Conservation (phyloP, 768 basidiomycete species). For the Kwoniella newhampshirensis region DNA sequence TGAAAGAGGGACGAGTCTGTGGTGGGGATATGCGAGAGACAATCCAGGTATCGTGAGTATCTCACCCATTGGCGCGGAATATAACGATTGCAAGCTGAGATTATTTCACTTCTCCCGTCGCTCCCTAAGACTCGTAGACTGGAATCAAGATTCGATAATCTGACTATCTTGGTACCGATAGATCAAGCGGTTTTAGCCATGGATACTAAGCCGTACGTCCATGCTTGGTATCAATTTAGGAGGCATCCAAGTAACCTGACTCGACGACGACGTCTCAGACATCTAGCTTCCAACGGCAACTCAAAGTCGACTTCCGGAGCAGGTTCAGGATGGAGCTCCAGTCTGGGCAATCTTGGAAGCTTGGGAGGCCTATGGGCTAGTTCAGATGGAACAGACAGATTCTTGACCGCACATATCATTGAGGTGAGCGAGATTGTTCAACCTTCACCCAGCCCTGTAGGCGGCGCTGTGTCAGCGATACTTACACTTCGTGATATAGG, state of each 20-base stretch:
- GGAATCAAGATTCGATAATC: constrained; percentile 29
- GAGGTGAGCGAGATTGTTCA: constrained; percentile 60
- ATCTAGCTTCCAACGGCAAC: no score
- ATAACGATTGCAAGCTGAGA: not conserved
- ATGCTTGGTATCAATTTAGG: not conserved
- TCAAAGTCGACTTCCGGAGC: not conserved
- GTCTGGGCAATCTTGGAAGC: not conserved
- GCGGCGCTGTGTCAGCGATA: not conserved
- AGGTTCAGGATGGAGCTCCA: not conserved
- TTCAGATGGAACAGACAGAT: constrained; percentile 61
- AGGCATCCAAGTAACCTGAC: no score
- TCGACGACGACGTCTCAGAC: no score
- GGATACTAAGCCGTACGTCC: constrained; percentile 69
- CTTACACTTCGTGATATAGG: not conserved
- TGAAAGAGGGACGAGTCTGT: constrained; percentile 19
- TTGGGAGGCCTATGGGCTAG: not conserved
- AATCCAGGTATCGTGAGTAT: constrained; percentile 11
- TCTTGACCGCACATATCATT: constrained; percentile 80
- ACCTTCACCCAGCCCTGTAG: no score
- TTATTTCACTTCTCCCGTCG: not conserved
- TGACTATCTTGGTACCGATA: constrained; percentile 74
- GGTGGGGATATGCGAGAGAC: constrained; percentile 24
- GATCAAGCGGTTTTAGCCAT: constrained; percentile 84
- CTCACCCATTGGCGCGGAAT: not conserved
- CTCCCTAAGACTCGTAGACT: constrained; percentile 6